A percentile compares a stretch with the other conserved stretches of the same genome.
Conservation (phyloP, 768 basidiomycete species). For the Pulveroboletus sp. region DNA sequence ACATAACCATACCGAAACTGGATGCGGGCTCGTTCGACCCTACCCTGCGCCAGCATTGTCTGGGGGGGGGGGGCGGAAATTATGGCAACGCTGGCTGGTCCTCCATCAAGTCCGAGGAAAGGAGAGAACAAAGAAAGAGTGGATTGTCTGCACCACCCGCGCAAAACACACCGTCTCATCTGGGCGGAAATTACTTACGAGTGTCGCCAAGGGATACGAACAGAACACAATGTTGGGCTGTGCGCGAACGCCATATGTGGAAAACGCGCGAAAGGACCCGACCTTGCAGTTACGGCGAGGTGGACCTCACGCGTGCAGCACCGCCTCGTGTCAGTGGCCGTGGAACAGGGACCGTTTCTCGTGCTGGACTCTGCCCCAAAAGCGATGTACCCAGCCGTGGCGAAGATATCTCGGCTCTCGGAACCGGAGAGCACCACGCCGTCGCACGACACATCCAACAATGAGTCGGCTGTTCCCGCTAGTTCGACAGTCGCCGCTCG, state of each 20-base stretch:
- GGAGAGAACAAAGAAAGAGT: neutral
- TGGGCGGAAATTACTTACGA: slow-evolving; percentile 27
- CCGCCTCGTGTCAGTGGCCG: neutral
- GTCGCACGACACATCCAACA: neutral
- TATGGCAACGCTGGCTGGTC: neutral
- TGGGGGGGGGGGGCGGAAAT: slow-evolving; percentile 5
- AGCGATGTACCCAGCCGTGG: neutral
- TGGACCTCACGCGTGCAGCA: neutral
- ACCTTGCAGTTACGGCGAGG: slow-evolving; percentile 22
- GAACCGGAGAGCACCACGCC: slow-evolving; percentile 14
- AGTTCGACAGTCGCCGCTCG: too few relatives aligned
- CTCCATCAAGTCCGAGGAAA: too few relatives aligned
- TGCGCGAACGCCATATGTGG: slow-evolving; percentile 2
- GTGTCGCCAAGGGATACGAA: slow-evolving; percentile 9
- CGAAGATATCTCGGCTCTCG: slow-evolving; percentile 11
- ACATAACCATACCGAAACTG: neutral
- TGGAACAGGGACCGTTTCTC: neutral
- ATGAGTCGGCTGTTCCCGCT: too few relatives aligned
- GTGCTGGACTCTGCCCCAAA: slow-evolving; percentile 4
- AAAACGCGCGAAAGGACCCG: slow-evolving; percentile 5
- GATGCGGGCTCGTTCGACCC: too few relatives aligned
- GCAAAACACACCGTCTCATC: neutral
- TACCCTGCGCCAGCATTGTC: too few relatives aligned
- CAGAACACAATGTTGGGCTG: neutral
- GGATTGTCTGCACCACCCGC: neutral